Base-by-base conservation (phyloP, 2,329 filamentous ascomycete species). In the Trichophyton mentagrophytes region DNA sequence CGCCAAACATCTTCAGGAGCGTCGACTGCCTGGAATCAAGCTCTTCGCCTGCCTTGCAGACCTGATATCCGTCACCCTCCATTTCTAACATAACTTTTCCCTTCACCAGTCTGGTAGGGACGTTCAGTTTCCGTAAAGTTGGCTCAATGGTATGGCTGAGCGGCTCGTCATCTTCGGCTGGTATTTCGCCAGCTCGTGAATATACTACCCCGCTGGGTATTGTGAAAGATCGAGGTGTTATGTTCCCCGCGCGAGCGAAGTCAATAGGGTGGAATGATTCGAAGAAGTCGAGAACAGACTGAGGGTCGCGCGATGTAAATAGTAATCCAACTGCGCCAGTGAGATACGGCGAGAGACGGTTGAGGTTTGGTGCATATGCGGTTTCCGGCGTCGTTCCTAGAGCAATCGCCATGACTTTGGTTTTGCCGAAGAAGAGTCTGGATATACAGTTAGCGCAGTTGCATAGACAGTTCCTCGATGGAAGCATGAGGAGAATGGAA, bases 361-460 rank as follows among this genome's bases (percentile, higher is more conserved):
- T 80, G 69, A 93, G 84, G 71, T 89, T 89, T 51, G 88, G 83
- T 67, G 89, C 88, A 75, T 88, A 83, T 76, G 91, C 89, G 69
- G 89, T 87, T 70, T 88, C 87, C 66, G 85, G 81, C 60, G 80
- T 85, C 65, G 83, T 82, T 71, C 93, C 93, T 27, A 99, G 87
- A 61, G 93, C 91, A 77, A 93, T 92, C 69, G 89, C 86, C 90
- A 97, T 97, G 74, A 99, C 91, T 78, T 97, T 97, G 63, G 92
- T 97, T 80, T 97, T 99, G 78, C 92, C 93, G 77, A 96, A 97
- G 84, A 97, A 97, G 73, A 99, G 80, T 68, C 91, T 93, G 33
- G 9, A 36, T 2, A 36, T 36, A 36, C 33, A 11, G 9, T 36
- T 36, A 36, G 33, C 33, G 9, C 9, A 36, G 13, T 11, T 36